Conservation (phyloP, 352 stramenopile genomes). For the Phytophthora chlamydospora region DNA sequence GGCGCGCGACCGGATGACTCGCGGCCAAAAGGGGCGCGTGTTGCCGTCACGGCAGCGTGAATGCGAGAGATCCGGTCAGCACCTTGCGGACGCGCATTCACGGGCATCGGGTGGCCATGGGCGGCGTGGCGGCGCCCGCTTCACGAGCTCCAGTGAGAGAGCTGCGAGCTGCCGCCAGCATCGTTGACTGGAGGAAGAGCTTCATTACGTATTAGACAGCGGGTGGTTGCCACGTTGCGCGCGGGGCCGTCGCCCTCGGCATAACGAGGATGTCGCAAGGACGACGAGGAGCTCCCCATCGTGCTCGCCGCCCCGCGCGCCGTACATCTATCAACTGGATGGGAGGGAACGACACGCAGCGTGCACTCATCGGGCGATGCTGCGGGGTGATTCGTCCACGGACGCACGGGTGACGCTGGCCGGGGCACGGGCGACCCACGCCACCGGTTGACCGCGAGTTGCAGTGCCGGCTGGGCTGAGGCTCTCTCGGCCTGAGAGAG, state of each 20-base stretch:
- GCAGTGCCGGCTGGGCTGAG: too few species aligned
- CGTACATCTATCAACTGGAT: constrained; percentile 37
- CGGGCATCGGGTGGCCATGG: constrained; percentile 9
- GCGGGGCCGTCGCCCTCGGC: constrained; percentile 1
- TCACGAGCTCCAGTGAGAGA: too few species aligned
- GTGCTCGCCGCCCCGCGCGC: constrained; percentile 9
- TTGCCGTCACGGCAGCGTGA: constrained; percentile 10
- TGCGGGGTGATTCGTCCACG: neutral
- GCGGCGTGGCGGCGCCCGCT: neutral
- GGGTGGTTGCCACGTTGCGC: constrained; percentile 11
- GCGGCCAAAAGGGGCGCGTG: constrained; percentile 13
- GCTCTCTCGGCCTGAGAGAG: too few species aligned
- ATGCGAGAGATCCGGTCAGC: constrained; percentile 20
- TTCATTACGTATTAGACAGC: neutral
- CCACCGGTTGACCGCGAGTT: neutral
- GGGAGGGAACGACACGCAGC: constrained; percentile 17
- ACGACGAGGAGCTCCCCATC: constrained; percentile 14
- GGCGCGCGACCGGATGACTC: constrained; percentile 9
- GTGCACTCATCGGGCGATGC: neutral
- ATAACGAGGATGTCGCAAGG: constrained; percentile 25
- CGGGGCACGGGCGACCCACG: neutral
- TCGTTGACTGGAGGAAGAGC: neutral
- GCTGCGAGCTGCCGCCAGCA: too few species aligned
- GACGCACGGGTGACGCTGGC: too few species aligned
- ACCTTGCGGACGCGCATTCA: constrained; percentile 18